A percentile compares a stretch with the other conserved stretches of the same genome.
phyloP scores from a whole-genome alignment of 495 filamentous ascomycete genomes.

The Niebla homalea region DNA sequence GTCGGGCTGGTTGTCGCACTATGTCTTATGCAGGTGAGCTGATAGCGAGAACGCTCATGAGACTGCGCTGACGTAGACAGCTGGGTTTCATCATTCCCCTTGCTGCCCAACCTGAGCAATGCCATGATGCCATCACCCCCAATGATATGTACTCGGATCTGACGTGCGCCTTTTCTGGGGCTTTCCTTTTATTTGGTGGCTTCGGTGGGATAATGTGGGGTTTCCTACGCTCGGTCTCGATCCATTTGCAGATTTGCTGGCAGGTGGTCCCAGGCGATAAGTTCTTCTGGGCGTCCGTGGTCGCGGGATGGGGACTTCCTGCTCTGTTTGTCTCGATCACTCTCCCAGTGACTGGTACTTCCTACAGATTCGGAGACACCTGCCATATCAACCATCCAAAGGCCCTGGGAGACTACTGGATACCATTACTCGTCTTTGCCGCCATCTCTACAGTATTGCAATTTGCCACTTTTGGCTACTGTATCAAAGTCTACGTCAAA shows the following conservation, averaged over 20 bases:
- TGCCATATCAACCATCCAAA: constrained; percentile 86
- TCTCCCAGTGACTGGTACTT: constrained; percentile 78
- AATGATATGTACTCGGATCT: constrained; percentile 76
- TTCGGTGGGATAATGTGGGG: constrained; percentile 74
- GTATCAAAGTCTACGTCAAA: constrained; percentile 82
- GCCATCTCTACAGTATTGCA: constrained; percentile 72
- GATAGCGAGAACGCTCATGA: constrained; percentile 12
- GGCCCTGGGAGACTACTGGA: constrained; percentile 78
- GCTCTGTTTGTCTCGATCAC: constrained; percentile 56
- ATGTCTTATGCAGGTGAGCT: constrained; percentile 62
- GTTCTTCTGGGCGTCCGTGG: constrained; percentile 80
- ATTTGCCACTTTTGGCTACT: constrained; percentile 74
- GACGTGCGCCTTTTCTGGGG: constrained; percentile 78
- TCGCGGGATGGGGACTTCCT: constrained; percentile 72
- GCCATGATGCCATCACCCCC: constrained; percentile 80
- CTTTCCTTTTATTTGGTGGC: constrained; percentile 73
- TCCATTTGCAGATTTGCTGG: constrained; percentile 98
- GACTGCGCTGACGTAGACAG: constrained; percentile 29
- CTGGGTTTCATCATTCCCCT: constrained; percentile 86
- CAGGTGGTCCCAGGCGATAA: constrained; percentile 74
- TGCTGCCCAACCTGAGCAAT: constrained; percentile 65
- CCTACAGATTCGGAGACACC: constrained; percentile 78
- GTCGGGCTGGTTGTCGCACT: constrained; percentile 67
- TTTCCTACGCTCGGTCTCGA: constrained; percentile 80
- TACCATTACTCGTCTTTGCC: constrained; percentile 68